phyloP scores from a whole-genome alignment of 805 yeast genomes.

The Saccharomycopsis sp. region DNA sequence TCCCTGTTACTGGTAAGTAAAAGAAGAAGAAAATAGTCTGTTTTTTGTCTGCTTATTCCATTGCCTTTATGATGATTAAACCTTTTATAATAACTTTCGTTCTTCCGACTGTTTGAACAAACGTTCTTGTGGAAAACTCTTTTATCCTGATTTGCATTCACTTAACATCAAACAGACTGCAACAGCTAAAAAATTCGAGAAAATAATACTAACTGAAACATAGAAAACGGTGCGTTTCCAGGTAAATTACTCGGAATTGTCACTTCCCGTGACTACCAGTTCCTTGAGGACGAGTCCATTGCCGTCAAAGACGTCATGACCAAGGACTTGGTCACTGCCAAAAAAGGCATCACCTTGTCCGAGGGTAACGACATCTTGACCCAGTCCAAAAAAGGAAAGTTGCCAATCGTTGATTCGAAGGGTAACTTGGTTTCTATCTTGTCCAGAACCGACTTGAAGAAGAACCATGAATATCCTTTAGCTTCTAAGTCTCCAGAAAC shows the following conservation, averaged over 20 bases:
- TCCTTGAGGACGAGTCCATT: conserved; percentile 66
- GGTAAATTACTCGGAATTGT: conserved; percentile 92
- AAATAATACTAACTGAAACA: conserved; percentile 26
- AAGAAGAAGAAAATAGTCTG: not conserved
- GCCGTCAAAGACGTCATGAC: conserved; percentile 82
- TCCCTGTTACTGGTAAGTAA: conserved; percentile 98
- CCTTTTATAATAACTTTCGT: conserved; percentile 84
- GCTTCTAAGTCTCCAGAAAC: conserved; percentile 92
- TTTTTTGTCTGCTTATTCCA: conserved; percentile 19
- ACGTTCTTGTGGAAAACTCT: conserved; percentile 88
- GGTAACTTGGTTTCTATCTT: conserved; percentile 80
- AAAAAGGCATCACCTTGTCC: conserved; percentile 69
- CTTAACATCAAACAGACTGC: not conserved
- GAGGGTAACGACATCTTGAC: conserved; percentile 90
- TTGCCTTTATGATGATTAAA: conserved; percentile 46
- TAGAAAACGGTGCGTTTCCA: conserved; percentile 79
- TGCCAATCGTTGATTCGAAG: conserved; percentile 79
- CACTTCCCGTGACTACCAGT: conserved; percentile 96
- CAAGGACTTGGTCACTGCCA: conserved; percentile 75
- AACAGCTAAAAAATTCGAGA: conserved; percentile 28
- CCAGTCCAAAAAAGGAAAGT: conserved; percentile 93
- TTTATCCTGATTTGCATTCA: conserved; percentile 21
- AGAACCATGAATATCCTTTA: conserved; percentile 86
- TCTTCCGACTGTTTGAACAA: conserved; percentile 93
- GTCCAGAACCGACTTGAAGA: conserved; percentile 94